A percentile compares a stretch with the other conserved stretches of the same genome.
Conservation (phyloP, 177 flowering plant genomes). For the Vitis hybrid region DNA sequence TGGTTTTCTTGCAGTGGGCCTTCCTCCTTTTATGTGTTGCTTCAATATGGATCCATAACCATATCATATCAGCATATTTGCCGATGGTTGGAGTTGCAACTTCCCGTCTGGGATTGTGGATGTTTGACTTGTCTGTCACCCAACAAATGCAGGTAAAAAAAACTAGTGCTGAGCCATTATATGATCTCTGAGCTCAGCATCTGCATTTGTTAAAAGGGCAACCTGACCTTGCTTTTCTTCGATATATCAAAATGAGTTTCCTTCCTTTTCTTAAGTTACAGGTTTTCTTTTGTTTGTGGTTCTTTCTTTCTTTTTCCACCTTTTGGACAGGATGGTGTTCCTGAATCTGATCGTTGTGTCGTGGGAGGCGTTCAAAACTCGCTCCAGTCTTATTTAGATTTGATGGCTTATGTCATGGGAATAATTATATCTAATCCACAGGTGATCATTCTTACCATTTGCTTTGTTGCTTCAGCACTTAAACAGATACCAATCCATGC, state of each 20-base stretch:
- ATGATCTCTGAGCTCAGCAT: not conserved
- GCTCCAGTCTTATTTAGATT: constrained; percentile 69
- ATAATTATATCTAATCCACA: constrained; percentile 73
- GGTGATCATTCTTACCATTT: constrained; percentile 32
- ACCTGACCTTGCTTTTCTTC: not conserved
- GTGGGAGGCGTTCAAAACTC: constrained; percentile 95
- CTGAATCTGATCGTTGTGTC: constrained; percentile 76
- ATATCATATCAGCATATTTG: constrained; percentile 55
- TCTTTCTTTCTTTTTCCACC: not conserved
- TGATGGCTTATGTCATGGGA: constrained; percentile 75
- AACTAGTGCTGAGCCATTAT: not conserved
- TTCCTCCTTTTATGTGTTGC: constrained; percentile 69
- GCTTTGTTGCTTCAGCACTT: no score
- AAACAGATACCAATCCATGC: no score
- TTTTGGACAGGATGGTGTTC: constrained; percentile 61
- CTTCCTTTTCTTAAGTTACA: not conserved
- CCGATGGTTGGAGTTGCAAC: constrained; percentile 80
- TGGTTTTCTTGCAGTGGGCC: constrained; percentile 57
- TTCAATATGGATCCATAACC: constrained; percentile 58
- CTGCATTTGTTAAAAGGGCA: no score
- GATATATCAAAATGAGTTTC: not conserved
- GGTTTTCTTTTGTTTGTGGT: not conserved
- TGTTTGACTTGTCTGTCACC: constrained; percentile 84
- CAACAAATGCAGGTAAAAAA: constrained; percentile 87
- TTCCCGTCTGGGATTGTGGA: constrained; percentile 92